These are phyloP conservation scores for Austroboletus olivaceoglutinosus DNA, from an alignment of 1,284 basidiomycete genomes.

Conservation along the genomic window DNA sequence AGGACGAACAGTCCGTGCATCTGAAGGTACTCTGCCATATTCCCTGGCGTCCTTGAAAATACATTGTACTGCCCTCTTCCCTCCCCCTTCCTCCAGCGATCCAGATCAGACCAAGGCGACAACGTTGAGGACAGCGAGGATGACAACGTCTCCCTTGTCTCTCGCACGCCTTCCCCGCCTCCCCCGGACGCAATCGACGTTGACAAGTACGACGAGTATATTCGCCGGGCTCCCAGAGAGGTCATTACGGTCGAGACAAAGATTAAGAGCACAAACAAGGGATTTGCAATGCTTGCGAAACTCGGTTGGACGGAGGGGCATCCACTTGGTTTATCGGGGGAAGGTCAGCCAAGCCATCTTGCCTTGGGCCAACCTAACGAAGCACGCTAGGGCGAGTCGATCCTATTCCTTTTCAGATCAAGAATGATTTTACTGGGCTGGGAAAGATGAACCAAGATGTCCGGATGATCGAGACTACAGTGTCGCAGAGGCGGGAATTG, in stretches of 20 bases:
- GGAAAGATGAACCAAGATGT: conserved; percentile 76
- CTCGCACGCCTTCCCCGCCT: conserved; percentile 65
- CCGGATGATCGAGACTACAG: conserved; percentile 77
- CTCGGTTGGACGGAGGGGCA: conserved; percentile 80
- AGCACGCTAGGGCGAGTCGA: conserved; percentile 63
- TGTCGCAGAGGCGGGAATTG: conserved; percentile 71
- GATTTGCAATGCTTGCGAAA: conserved; percentile 74
- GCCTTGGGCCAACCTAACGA: background rate
- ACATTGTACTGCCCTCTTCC: conserved; percentile 49
- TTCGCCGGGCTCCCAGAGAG: conserved; percentile 50
- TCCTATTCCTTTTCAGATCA: conserved; percentile 76
- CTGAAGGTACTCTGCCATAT: conserved; percentile 68
- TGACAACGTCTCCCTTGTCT: conserved; percentile 68
- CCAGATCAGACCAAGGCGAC: conserved; percentile 41
- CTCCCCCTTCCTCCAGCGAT: conserved; percentile 56
- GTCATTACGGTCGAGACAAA: conserved; percentile 75
- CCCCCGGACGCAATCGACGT: conserved; percentile 50
- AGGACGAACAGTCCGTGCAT: conserved; percentile 14
- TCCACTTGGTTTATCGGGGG: conserved; percentile 69
- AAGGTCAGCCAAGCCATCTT: conserved; percentile 46
- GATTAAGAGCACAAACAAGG: conserved; percentile 73
- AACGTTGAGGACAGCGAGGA: conserved; percentile 48
- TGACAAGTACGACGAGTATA: conserved; percentile 69
- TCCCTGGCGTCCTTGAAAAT: conserved; percentile 40
- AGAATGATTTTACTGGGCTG: conserved; percentile 71